These are phyloP conservation scores for Aethionema arabicum DNA, from an alignment of 345 rosid genomes.

Conservation along the genomic window DNA sequence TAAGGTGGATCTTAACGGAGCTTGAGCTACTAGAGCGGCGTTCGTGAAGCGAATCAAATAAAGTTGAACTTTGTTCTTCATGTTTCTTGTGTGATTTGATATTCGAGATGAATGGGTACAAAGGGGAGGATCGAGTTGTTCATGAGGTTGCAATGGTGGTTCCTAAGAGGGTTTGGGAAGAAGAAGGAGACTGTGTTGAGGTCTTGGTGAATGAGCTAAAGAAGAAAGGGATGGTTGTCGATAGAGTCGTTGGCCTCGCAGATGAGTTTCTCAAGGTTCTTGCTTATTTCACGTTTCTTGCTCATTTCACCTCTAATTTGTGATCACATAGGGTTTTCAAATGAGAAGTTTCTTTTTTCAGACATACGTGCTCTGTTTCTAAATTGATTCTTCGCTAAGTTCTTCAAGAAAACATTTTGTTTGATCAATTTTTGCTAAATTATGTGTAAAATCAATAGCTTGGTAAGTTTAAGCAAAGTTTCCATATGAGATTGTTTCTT, in stretches of 20 bases:
- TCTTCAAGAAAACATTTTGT: neutral
- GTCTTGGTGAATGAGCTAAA: constrained; percentile 58
- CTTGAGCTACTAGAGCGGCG: constrained; percentile 23
- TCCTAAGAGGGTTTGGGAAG: constrained; percentile 47
- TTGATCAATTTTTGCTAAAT: neutral
- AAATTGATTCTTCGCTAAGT: neutral
- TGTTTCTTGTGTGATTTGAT: constrained; percentile 12
- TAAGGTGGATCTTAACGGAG: constrained; percentile 26
- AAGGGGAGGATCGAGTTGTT: constrained; percentile 46
- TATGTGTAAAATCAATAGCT: neutral
- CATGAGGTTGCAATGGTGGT: constrained; percentile 81
- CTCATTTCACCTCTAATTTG: constrained; percentile 11
- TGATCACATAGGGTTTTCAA: neutral
- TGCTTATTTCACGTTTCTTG: neutral
- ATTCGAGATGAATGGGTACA: constrained; percentile 50
- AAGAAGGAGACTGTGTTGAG: constrained; percentile 62
- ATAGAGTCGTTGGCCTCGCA: constrained; percentile 64
- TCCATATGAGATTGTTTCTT: constrained; percentile 1
- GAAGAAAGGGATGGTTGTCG: constrained; percentile 62
- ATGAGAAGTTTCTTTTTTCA: neutral
- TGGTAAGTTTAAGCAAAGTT: neutral
- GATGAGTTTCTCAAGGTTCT: constrained; percentile 77
- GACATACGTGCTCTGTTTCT: neutral
- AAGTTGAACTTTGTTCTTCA: neutral
- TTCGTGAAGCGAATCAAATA: neutral